Percentiles rank a stretch among this genome's conserved stretches.
Conservation (phyloP, 768 basidiomycete species). For the Trametes villosa region DNA sequence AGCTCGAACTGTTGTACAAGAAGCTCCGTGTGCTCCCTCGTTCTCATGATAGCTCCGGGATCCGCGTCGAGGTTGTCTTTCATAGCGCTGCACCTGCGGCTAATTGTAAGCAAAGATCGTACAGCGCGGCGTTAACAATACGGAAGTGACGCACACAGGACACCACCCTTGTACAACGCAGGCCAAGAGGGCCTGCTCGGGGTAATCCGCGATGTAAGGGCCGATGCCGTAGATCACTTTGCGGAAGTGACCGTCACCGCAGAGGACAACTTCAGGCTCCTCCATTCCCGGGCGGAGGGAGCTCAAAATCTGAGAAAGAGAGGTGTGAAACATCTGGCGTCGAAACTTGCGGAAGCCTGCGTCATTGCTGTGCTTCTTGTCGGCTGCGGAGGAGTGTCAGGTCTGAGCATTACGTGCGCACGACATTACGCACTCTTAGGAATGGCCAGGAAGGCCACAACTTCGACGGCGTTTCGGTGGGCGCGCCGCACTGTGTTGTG, state of each 20-base stretch:
- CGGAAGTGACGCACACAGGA: constrained; percentile 13
- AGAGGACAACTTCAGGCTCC: constrained; percentile 2
- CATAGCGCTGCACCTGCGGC: background rate
- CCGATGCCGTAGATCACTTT: constrained; percentile 34
- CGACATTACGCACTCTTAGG: constrained; percentile 28
- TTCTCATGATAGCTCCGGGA: background rate
- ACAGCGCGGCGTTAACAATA: too few relatives aligned
- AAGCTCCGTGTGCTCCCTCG: too few relatives aligned
- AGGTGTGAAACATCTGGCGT: constrained; percentile 20
- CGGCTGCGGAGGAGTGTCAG: background rate
- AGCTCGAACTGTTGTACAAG: too few relatives aligned
- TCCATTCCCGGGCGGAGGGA: constrained; percentile 18
- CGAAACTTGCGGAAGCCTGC: constrained; percentile 13
- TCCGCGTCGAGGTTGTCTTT: too few relatives aligned
- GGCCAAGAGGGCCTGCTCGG: constrained; percentile 34
- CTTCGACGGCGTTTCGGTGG: constrained; percentile 14
- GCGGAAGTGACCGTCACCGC: constrained; percentile 34
- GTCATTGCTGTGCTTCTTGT: background rate
- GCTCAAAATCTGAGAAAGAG: constrained; percentile 9
- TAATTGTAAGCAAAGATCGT: background rate
- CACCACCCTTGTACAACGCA: constrained; percentile 25
- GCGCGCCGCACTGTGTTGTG: constrained; percentile 23
- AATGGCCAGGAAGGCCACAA: constrained; percentile 32
- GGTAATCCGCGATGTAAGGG: constrained; percentile 39
- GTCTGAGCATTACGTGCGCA: background rate